Evolutionary conservation across 305 asterid species (phyloP).

Genomic region (Fraxinus xanthoxyloides): DNA sequence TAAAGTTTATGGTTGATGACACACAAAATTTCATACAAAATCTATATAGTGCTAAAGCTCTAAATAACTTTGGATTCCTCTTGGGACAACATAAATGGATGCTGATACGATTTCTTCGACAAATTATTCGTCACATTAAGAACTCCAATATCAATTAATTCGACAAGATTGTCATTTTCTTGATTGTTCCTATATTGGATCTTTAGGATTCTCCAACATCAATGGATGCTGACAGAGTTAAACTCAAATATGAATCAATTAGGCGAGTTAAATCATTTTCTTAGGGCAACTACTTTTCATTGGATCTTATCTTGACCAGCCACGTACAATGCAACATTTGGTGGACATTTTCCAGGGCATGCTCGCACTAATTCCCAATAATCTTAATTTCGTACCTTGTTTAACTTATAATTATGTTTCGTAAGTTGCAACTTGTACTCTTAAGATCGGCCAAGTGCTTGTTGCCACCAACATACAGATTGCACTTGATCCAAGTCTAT

Average conservation of each 20-base stretch:
- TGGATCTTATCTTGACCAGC: neutral
- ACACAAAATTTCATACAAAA: neutral
- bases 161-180: neutral
- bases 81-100: neutral
- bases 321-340: neutral
- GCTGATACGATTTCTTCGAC: neutral
- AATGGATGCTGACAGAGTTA: neutral
- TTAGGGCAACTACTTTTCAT: neutral
- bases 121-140: neutral
- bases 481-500: neutral
- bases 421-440: neutral
- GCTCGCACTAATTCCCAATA: neutral
- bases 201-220: neutral
- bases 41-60: neutral
- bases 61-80: neutral
- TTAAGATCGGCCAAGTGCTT: neutral
- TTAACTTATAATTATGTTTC: neutral
- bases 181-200: neutral
- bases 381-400: neutral
- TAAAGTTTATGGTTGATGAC: neutral
- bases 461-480: neutral
- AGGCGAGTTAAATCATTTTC: neutral
- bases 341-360: neutral
- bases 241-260: neutral
- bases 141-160: neutral